Evolutionary conservation across 495 filamentous ascomycete genomes (phyloP), one percentile per base, ranked within the genome.

Genomic region (Cairneyella variabilis): DNA sequence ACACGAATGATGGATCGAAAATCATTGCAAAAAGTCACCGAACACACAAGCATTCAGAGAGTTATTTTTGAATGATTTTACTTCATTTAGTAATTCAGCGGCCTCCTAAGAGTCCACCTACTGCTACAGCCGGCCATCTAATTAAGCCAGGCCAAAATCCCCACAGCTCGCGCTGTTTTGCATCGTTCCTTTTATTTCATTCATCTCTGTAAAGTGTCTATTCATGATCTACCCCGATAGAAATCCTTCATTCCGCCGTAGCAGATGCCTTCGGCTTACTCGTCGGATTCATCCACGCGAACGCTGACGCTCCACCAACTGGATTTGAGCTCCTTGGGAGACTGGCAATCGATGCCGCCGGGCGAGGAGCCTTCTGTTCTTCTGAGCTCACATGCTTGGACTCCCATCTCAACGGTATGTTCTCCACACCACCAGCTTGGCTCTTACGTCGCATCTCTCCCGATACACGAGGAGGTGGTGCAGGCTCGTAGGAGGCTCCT

Each of bases 271-370:
- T 64, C 11, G 52, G 26, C 25, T 58, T 60, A 5, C 46, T 51
- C 2, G 66, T 51, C n/a, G n/a, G n/a, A 25, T 64, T 73, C 69
- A 97, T 82, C 91, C 91, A 98, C n/a, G 86, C 80, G 73, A 98
- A 98, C 12, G 93, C 93, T 21, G 90, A 92, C n/a, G 88, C 93
- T 30, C 88, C 85, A 10, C 93, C 93, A 34, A 97, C 76, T 2
- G 93, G 91, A 65, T 97, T 97, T 20, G 83, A 66, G 30, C 70
- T 69, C 42, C 64, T 57, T 8, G 75, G 69, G 59, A 71, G 66
- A 40, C 72, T 69, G 39, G 70, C 60, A 30, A 60, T 53, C n/a
- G 45, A 16, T n/a, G n/a, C n/a, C n/a, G n/a, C n/a, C n/a, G n/a
- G n/a, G 63, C 64, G 70, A 48, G 64, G 61, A 49, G 58, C 65